Evolutionary conservation across 768 basidiomycete genomes (phyloP).

Genomic region (Calocybe cyanea): DNA sequence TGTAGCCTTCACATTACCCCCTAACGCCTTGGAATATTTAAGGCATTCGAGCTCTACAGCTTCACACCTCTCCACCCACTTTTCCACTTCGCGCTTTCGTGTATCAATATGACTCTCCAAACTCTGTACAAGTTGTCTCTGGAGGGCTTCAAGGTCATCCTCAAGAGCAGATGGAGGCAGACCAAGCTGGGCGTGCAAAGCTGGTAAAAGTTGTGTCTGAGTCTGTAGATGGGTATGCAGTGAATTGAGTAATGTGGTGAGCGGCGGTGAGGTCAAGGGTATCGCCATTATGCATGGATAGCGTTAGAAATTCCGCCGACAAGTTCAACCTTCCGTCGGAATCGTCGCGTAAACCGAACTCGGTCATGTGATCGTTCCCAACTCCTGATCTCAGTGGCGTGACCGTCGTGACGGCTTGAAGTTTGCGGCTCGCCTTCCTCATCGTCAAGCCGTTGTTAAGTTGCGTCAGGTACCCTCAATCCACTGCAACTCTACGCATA

Average conservation of each 20-base stretch:
- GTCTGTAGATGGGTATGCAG: slow-evolving; percentile 74
- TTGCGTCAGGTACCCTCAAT: too few species aligned
- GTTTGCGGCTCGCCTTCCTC: too few species aligned
- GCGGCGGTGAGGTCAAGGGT: slow-evolving; percentile 27
- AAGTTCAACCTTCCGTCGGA: too few species aligned
- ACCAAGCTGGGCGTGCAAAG: slow-evolving; percentile 80
- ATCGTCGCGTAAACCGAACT: slow-evolving; percentile 14
- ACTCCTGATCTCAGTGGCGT: too few species aligned
- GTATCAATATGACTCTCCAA: slow-evolving; percentile 71
- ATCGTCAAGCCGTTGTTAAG: too few species aligned
- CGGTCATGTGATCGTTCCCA: slow-evolving; percentile 13
- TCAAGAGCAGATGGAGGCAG: slow-evolving; percentile 76
- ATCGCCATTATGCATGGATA: slow-evolving; percentile 18
- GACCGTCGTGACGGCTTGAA: too few species aligned
- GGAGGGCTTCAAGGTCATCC: slow-evolving; percentile 72
- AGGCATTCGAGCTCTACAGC: slow-evolving; percentile 61
- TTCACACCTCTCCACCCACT: slow-evolving; percentile 63
- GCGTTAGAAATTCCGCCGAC: not conserved
- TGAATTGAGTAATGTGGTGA: slow-evolving; percentile 72
- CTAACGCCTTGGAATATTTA: slow-evolving; percentile 65
- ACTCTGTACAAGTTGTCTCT: slow-evolving; percentile 69
- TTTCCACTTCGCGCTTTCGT: slow-evolving; percentile 73
- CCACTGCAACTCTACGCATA: too few species aligned
- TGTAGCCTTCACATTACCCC: slow-evolving; percentile 64
- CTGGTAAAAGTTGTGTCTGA: slow-evolving; percentile 79